Evolutionary conservation across 1,139 yeast genomes (phyloP).

Genomic region (Meyerozyma smithsonii): DNA sequence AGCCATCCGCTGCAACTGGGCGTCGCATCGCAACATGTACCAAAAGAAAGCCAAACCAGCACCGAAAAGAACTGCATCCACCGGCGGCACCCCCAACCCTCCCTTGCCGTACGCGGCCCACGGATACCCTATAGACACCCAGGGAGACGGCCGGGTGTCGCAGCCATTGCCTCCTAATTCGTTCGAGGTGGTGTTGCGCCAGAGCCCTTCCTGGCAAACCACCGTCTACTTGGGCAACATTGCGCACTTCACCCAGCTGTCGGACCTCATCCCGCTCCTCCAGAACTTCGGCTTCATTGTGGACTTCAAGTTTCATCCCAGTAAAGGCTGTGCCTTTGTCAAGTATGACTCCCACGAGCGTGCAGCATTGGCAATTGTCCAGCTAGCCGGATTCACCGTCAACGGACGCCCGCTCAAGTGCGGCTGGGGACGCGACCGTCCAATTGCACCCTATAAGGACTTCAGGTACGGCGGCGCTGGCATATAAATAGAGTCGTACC

Average conservation of each 20-base stretch:
- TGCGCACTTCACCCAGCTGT: conserved; percentile 69
- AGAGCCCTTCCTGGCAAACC: conserved; percentile 81
- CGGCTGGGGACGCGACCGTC: conserved; percentile 81
- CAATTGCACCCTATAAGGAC: conserved; percentile 32
- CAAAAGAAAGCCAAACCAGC: conserved; percentile 6
- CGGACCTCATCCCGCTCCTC: conserved; percentile 69
- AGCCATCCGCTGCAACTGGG: conserved; percentile 84
- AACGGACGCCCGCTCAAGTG: conserved; percentile 78
- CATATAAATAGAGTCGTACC: conserved; percentile 1
- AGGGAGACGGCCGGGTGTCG: not conserved
- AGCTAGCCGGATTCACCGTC: conserved; percentile 66
- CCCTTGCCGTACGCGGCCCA: not conserved
- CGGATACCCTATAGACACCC: not conserved
- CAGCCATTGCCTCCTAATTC: conserved; percentile 43
- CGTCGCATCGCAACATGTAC: conserved; percentile 58
- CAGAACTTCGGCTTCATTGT: conserved; percentile 80
- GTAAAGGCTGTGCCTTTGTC: conserved; percentile 80
- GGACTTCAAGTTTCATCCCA: conserved; percentile 77
- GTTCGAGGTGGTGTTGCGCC: conserved; percentile 67
- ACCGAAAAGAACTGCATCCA: not conserved
- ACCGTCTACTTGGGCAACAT: conserved; percentile 86
- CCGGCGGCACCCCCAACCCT: not conserved
- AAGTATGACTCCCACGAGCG: conserved; percentile 82
- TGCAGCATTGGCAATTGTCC: conserved; percentile 85
- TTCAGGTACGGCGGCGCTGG: conserved; percentile 22